Base-by-base conservation (phyloP, 495 filamentous ascomycete species). In the Alectoria sarmentosa region DNA sequence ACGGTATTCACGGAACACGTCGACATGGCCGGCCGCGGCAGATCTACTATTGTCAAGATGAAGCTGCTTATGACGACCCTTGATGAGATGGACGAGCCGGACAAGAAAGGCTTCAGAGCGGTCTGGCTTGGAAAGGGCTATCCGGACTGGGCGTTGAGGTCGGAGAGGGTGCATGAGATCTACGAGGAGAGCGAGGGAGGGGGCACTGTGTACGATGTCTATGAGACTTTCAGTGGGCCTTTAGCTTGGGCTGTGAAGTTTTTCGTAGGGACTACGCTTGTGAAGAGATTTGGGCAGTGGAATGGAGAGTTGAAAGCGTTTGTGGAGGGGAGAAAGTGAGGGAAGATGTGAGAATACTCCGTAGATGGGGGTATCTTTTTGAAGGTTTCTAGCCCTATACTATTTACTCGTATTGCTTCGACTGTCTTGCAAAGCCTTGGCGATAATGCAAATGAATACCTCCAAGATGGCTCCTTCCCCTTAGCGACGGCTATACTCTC, bases 161-260 rank as follows among this genome's bases (percentile, higher is more conserved):
- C 67, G 5, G 71, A 73, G 48, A 58, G 71, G 37, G 67, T 71
- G 54, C 71, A 73, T 58, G 61, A 66, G n/a, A 56, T 73, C n/a
- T 61, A 61, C 54, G 36, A 55, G 2, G 37, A 34, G 26, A 30
- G 58, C 52, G 65, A 58, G 30, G 65, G 46, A 1, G 52, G 30
- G 23, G 49, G 41, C 26, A 66, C 60, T 11, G 56, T 68, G 30
- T 73, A 73, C 41, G 41, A 66, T 52, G 64, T 65, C 14, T 71
- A 66, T 59, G 70, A 70, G 46, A 72, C 69, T 42, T 69, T 72
- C 41, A 66, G 69, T 60, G 69, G 70, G 23, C 69, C 66, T 4
- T 55, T 69, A 44, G 67, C 67, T 4, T 59, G 62, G 38, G 11
- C 42, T 6, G 58, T 67, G 0, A 62, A 26, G 63, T 21, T 68